Evolutionary conservation across 2,329 filamentous ascomycete species (phyloP).

Genomic region (Zasmidium angulare): DNA sequence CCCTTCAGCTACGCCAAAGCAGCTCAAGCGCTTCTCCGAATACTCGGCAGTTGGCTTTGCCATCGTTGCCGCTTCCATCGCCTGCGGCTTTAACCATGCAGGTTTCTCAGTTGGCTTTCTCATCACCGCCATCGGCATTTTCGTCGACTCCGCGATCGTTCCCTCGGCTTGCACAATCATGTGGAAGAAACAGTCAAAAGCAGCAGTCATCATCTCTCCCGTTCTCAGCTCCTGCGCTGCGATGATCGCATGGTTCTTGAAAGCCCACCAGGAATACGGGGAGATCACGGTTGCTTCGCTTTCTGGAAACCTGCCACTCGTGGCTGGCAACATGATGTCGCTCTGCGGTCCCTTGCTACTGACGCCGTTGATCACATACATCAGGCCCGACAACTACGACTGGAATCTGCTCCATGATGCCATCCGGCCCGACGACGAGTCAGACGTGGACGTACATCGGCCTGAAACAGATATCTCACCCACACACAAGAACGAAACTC

Average conservation of each 20-base stretch:
- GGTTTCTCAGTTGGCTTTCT: constrained; percentile 26
- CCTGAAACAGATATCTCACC: not conserved
- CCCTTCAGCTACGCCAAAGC: constrained; percentile 31
- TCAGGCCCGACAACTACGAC: constrained; percentile 74
- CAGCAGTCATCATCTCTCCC: constrained; percentile 4
- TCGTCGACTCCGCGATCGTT: constrained; percentile 29
- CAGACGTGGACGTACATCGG: not conserved
- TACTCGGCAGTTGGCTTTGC: constrained; percentile 37
- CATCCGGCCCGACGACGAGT: constrained; percentile 30
- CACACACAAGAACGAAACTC: not conserved
- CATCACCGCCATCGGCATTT: constrained; percentile 26
- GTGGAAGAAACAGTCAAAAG: constrained; percentile 30
- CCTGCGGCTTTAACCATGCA: constrained; percentile 21
- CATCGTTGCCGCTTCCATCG: constrained; percentile 32
- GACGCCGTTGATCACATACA: constrained; percentile 59
- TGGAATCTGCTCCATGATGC: constrained; percentile 67
- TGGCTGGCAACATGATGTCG: constrained; percentile 70
- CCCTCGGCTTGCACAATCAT: constrained; percentile 34
- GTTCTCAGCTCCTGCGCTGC: constrained; percentile 59
- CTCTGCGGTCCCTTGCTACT: constrained; percentile 64
- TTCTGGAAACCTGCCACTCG: constrained; percentile 16
- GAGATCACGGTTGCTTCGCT: constrained; percentile 16
- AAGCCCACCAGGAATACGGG: constrained; percentile 17
- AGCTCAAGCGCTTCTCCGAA: constrained; percentile 38
- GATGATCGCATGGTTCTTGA: constrained; percentile 18